Percentiles rank a stretch among this genome's conserved stretches.
Conservation (phyloP, 345 rosid genomes). For the Excoecaria agallocha region DNA sequence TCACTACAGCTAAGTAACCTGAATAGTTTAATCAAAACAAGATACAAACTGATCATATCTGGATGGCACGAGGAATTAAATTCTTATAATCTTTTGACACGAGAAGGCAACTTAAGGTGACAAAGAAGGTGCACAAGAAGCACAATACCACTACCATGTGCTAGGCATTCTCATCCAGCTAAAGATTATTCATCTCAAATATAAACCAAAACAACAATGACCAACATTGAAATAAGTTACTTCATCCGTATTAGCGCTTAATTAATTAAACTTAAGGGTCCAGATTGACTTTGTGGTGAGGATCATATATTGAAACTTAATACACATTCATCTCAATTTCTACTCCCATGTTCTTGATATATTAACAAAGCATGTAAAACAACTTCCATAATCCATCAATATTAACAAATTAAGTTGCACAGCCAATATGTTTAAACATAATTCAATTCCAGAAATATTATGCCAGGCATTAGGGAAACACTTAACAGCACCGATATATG, state of each 20-base stretch:
- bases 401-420: neutral
- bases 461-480: neutral
- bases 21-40: neutral
- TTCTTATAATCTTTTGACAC: neutral
- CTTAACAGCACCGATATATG: neutral
- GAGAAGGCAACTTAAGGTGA: neutral
- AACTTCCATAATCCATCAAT: neutral
- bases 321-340: neutral
- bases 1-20: neutral
- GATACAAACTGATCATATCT: neutral
- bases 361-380: neutral
- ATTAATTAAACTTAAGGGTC: neutral
- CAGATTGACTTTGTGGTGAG: neutral
- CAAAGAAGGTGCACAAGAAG: neutral
- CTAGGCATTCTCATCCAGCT: neutral
- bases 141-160: neutral
- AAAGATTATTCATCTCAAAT: neutral
- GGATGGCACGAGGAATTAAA: slow-evolving; percentile 1
- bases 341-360: neutral
- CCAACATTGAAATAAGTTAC: neutral
- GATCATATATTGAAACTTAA: neutral
- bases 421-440: neutral
- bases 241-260: neutral
- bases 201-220: neutral
- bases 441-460: neutral